Conservation (phyloP, 2,329 filamentous ascomycete species). For the Helicocarpus griseus region DNA sequence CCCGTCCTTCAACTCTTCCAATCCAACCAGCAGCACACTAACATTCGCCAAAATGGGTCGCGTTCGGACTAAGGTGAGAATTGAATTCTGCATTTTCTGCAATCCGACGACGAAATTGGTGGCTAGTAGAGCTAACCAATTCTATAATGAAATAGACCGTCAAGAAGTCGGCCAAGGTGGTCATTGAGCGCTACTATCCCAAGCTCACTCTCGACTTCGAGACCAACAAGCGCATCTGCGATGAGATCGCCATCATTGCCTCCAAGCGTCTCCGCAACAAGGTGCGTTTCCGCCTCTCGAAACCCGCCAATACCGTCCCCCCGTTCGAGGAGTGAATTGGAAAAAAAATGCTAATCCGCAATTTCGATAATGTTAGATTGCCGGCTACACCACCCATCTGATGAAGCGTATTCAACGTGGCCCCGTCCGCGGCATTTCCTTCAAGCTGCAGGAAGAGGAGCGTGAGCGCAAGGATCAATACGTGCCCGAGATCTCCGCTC, state of each 20-base stretch:
- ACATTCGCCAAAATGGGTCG: conserved; percentile 39
- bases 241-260: conserved; percentile 99
- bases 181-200: conserved; percentile 98
- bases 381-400: conserved; percentile 94
- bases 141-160: conserved; percentile 45
- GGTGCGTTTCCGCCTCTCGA: no score
- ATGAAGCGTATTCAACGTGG: conserved; percentile 99
- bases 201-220: conserved; percentile 99
- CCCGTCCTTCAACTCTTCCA: conserved; percentile 3
- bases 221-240: conserved; percentile 99
- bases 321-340: neutral
- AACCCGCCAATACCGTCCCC: neutral
- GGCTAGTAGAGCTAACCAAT: conserved; percentile 5
- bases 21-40: conserved; percentile 34
- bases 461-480: conserved; percentile 99
- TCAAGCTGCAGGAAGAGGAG: conserved; percentile 99
- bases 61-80: conserved; percentile 37
- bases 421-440: conserved; percentile 98
- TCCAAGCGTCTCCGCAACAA: conserved; percentile 99
- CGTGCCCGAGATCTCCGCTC: conserved; percentile 95
- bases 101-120: neutral
- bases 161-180: conserved; percentile 93
- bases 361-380: conserved; percentile 52
- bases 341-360: neutral
- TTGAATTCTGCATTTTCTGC: neutral